Evolutionary conservation across 169 alveolate genomes (phyloP).

Genomic region (Cryptosporidium sp.): DNA sequence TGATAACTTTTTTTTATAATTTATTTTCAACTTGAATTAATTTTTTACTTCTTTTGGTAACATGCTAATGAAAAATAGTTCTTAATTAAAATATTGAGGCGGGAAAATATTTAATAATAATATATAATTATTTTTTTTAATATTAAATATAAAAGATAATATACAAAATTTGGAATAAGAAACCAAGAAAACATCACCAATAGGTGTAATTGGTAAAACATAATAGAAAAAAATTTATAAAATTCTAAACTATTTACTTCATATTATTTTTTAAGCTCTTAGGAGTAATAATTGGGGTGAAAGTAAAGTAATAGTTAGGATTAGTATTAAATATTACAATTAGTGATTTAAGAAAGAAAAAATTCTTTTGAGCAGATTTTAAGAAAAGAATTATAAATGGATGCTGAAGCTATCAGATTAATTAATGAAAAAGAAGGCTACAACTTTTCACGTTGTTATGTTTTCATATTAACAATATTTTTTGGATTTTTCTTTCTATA

Average conservation of each 20-base stretch:
- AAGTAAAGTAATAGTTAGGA: no score
- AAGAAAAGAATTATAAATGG: constrained; percentile 9
- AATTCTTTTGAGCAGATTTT: not conserved
- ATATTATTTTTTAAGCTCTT: not conserved
- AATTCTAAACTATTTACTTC: no score
- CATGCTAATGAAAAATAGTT: not conserved
- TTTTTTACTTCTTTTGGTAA: not conserved
- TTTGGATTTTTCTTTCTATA: constrained; percentile 19
- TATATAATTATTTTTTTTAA: no score
- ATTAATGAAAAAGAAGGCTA: constrained; percentile 26
- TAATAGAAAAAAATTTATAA: no score
- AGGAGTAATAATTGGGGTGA: not conserved
- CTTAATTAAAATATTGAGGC: not conserved
- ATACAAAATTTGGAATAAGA: no score
- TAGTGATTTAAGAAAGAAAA: not conserved
- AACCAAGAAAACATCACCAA: not conserved
- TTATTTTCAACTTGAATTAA: not conserved
- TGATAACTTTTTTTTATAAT: not conserved
- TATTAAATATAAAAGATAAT: no score
- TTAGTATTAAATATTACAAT: no score
- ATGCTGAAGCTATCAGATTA: constrained; percentile 25
- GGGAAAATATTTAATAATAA: not conserved
- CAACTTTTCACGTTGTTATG: constrained; percentile 30
- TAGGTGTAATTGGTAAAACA: no score
- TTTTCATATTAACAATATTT: constrained; percentile 1